Evolutionary conservation across 768 basidiomycete species (phyloP).

Genomic region (Serpula lacrymans): DNA sequence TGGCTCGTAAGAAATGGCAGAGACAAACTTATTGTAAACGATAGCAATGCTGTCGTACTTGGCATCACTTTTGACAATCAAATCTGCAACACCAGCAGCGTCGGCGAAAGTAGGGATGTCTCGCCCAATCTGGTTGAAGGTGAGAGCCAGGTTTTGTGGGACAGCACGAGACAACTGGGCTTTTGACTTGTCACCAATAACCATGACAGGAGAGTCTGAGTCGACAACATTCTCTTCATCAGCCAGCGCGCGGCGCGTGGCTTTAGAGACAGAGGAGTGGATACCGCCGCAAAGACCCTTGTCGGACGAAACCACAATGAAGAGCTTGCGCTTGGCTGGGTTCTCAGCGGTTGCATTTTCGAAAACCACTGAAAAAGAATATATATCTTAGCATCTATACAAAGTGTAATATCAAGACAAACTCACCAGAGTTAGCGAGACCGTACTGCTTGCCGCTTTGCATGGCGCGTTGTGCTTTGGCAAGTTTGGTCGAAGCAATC

Average conservation of each 20-base stretch:
- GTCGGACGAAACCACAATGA: conserved; percentile 95
- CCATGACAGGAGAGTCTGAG: conserved; percentile 66
- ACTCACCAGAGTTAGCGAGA: conserved; percentile 81
- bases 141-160: conserved; percentile 65
- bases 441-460: conserved; percentile 89
- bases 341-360: conserved; percentile 68
- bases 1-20: conserved; percentile 89
- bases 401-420: conserved; percentile 8
- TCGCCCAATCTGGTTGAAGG: conserved; percentile 97
- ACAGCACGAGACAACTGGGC: conserved; percentile 74
- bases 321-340: conserved; percentile 75
- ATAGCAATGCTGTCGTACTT: conserved; percentile 83
- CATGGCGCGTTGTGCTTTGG: conserved; percentile 95
- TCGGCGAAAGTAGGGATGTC: conserved; percentile 97
- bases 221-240: conserved; percentile 50
- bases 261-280: conserved; percentile 94
- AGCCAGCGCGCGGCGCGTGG: conserved; percentile 69
- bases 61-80: conserved; percentile 81
- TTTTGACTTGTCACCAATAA: conserved; percentile 98
- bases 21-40: conserved; percentile 83
- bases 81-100: conserved; percentile 89
- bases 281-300: conserved; percentile 99
- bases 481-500: conserved; percentile 96
- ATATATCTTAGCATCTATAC: conserved; percentile 8
- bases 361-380: conserved; percentile 71